These are phyloP conservation scores for Neonectria sp. DNA, from an alignment of 2,329 filamentous ascomycete genomes.

Conservation along the genomic window DNA sequence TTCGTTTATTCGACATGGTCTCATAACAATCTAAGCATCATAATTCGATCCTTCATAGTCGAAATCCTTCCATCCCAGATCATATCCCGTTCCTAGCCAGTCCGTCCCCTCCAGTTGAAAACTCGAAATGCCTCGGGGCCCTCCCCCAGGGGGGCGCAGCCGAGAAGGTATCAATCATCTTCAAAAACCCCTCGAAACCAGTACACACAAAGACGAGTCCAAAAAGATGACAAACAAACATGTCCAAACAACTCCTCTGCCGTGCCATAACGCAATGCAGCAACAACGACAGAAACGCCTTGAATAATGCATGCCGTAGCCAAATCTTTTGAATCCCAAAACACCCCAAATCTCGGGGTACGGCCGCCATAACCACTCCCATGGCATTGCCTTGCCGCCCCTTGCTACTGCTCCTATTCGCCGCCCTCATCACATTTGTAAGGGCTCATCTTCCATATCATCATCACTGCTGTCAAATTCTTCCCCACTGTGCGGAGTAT, in stretches of 20 bases:
- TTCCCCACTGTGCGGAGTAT: slow-evolving; percentile 65
- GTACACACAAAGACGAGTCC: slow-evolving; percentile 36
- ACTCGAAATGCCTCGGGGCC: slow-evolving; percentile 39
- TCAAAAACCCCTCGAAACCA: slow-evolving; percentile 35
- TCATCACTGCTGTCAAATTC: slow-evolving; percentile 70
- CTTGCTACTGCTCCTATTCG: slow-evolving; percentile 1
- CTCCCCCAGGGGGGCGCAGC: slow-evolving; percentile 45
- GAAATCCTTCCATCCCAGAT: slow-evolving; percentile 19
- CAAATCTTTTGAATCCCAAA: slow-evolving; percentile 34
- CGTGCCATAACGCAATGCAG: slow-evolving; percentile 42
- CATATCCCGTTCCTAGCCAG: slow-evolving; percentile 25
- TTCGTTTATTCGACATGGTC: slow-evolving; percentile 37
- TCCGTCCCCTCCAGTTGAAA: slow-evolving; percentile 30
- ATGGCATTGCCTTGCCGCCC: slow-evolving; percentile 21
- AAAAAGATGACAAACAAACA: slow-evolving; percentile 41
- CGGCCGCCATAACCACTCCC: neutral
- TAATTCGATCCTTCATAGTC: slow-evolving; percentile 34
- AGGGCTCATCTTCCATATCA: slow-evolving; percentile 65
- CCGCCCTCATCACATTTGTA: slow-evolving; percentile 36
- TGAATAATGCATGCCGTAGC: slow-evolving; percentile 45
- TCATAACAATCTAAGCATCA: slow-evolving; percentile 46
- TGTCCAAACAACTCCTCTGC: slow-evolving; percentile 48
- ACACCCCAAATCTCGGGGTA: slow-evolving; percentile 16
- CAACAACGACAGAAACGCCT: slow-evolving; percentile 49
- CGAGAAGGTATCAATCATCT: slow-evolving; percentile 47